These are phyloP conservation scores for Lecanicillium sp. DNA, from an alignment of 2,329 filamentous ascomycete genomes.

Conservation along the genomic window DNA sequence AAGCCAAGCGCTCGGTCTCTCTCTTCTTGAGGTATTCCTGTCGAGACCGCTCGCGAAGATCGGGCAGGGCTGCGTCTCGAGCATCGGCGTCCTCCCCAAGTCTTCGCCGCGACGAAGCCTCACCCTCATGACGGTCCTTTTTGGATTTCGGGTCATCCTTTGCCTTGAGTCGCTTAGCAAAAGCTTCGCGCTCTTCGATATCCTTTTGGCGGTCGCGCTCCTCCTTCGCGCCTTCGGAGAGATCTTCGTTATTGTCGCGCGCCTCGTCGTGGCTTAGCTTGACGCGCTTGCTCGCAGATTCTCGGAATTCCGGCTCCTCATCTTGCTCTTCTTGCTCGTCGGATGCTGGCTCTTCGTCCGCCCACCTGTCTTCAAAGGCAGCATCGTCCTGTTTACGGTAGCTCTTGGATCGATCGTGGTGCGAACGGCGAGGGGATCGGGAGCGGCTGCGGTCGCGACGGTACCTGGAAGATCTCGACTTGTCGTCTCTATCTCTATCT, in stretches of 20 bases:
- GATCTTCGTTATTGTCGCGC: slow-evolving; percentile 29
- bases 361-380: slow-evolving; percentile 73
- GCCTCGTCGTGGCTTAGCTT: slow-evolving; percentile 52
- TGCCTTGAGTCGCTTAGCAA: slow-evolving; percentile 64
- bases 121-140: slow-evolving; percentile 52
- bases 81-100: slow-evolving; percentile 49
- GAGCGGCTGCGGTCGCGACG: slow-evolving; percentile 24
- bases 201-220: slow-evolving; percentile 57
- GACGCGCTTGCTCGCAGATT: slow-evolving; percentile 63
- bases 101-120: slow-evolving; percentile 46
- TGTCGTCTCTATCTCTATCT: slow-evolving; percentile 15
- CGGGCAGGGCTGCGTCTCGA: slow-evolving; percentile 64
- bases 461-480: slow-evolving; percentile 12
- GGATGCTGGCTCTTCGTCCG: slow-evolving; percentile 58
- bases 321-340: slow-evolving; percentile 32
- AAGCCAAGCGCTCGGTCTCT: slow-evolving; percentile 72
- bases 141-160: slow-evolving; percentile 65
- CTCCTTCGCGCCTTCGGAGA: slow-evolving; percentile 51
- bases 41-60: slow-evolving; percentile 73
- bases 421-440: slow-evolving; percentile 21
- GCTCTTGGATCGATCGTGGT: slow-evolving; percentile 27
- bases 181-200: slow-evolving; percentile 67
- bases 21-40: slow-evolving; percentile 93
- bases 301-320: slow-evolving; percentile 51
- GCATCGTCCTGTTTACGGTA: slow-evolving; percentile 32